A percentile compares a stretch with the other conserved stretches of the same genome.
Evolutionary conservation across 495 filamentous ascomycete genomes (phyloP).

Genomic region (Darksidea phi): DNA sequence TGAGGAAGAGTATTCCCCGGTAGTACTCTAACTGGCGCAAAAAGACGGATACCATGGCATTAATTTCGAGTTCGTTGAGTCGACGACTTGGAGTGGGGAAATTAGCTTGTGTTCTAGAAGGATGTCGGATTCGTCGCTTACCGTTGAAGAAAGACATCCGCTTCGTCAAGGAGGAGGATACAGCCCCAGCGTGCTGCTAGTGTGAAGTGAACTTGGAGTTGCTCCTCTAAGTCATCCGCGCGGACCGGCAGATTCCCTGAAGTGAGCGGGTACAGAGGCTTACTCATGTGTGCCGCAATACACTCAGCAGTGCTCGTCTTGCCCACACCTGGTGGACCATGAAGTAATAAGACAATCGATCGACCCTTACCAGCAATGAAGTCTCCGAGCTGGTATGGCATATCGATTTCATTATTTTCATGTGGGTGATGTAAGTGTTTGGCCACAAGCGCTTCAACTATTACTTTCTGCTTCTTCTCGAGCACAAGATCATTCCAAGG

Average conservation of each 20-base stretch:
- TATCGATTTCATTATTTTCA: not conserved
- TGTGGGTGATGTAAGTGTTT: not conserved
- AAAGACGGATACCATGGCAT: slow-evolving; percentile 44
- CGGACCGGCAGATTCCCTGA: slow-evolving; percentile 36
- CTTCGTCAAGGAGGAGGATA: slow-evolving; percentile 59
- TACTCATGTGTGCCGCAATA: slow-evolving; percentile 36
- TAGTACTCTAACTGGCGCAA: slow-evolving; percentile 54
- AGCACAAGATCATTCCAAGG: not conserved
- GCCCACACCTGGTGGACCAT: slow-evolving; percentile 39
- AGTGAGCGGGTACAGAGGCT: slow-evolving; percentile 38
- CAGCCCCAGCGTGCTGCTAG: slow-evolving; percentile 42
- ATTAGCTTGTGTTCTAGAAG: too few species aligned
- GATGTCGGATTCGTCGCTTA: too few species aligned
- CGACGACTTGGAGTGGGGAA: too few species aligned
- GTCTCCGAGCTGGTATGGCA: slow-evolving; percentile 42
- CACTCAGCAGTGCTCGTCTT: slow-evolving; percentile 40
- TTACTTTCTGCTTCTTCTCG: not conserved
- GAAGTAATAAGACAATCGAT: slow-evolving; percentile 38
- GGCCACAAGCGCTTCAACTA: not conserved
- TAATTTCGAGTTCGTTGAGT: slow-evolving; percentile 37
- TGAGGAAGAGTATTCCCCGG: slow-evolving; percentile 50
- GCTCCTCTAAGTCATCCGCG: slow-evolving; percentile 30
- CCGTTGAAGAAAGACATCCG: slow-evolving; percentile 64
- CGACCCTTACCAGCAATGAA: slow-evolving; percentile 51
- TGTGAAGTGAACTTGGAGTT: slow-evolving; percentile 35